phyloP scores from a whole-genome alignment of 805 yeast genomes.

The Candida ipomoeae region DNA sequence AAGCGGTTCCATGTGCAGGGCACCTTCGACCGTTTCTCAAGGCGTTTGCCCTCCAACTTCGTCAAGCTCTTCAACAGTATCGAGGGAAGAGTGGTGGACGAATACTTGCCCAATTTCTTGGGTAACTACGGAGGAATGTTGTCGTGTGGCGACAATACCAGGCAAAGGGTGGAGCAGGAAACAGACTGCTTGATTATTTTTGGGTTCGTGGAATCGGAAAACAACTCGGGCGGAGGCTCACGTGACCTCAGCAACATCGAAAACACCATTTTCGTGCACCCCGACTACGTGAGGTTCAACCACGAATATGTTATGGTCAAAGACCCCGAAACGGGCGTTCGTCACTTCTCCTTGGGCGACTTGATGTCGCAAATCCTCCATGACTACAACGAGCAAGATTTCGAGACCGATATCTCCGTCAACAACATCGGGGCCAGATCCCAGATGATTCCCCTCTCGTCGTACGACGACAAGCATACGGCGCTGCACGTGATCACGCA shows the following conservation, averaged over 20 bases:
- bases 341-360: conserved; percentile 28
- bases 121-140: conserved; percentile 71
- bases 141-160: conserved; percentile 27
- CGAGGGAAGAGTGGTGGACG: conserved; percentile 75
- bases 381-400: conserved; percentile 1
- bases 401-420: conserved; percentile 15
- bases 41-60: conserved; percentile 29
- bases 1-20: conserved; percentile 53
- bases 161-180: conserved; percentile 29
- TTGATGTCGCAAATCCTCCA: conserved; percentile 30
- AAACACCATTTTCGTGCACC: conserved; percentile 35
- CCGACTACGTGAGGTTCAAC: conserved; percentile 39
- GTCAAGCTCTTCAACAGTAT: conserved; percentile 52
- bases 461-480: conserved; percentile 5
- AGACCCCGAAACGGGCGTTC: conserved; percentile 19
- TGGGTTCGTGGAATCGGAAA: conserved; percentile 52
- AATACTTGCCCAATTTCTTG: conserved; percentile 55
- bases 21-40: conserved; percentile 48
- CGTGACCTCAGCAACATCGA: conserved; percentile 21
- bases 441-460: conserved; percentile 9
- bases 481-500: conserved; percentile 23
- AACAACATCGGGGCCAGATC: conserved; percentile 19
- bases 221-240: conserved; percentile 26
- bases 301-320: conserved; percentile 23
- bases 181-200: conserved; percentile 68